Evolutionary conservation across 2,329 filamentous ascomycete species (phyloP).

Genomic region (Ascosphaera apis): DNA sequence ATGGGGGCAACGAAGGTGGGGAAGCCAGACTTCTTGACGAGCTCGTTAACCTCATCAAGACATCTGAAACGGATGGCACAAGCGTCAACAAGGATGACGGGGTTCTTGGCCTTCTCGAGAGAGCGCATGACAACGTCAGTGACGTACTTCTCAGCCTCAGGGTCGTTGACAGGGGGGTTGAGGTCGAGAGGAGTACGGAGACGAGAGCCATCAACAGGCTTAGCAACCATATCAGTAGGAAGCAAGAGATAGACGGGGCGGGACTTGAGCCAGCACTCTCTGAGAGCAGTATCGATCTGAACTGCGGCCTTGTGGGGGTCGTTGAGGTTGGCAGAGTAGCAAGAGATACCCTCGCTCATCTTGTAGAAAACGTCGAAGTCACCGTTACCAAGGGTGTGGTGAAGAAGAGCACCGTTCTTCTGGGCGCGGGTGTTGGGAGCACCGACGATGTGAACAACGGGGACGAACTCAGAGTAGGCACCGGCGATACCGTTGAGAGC

Average conservation of each 20-base stretch:
- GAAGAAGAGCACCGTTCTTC: constrained; percentile 23
- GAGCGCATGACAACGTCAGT: constrained; percentile 49
- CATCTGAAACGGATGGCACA: constrained; percentile 56
- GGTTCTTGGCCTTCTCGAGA: constrained; percentile 45
- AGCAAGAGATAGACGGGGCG: constrained; percentile 33
- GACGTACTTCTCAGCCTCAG: constrained; percentile 50
- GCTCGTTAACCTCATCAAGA: constrained; percentile 42
- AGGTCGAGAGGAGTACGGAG: constrained; percentile 46
- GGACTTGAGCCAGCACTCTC: constrained; percentile 28
- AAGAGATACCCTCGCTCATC: constrained; percentile 27
- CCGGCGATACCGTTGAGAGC: constrained; percentile 52
- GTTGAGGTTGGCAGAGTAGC: constrained; percentile 25
- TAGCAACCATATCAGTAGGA: constrained; percentile 30
- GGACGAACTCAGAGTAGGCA: constrained; percentile 49
- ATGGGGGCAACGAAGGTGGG: constrained; percentile 69
- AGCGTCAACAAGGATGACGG: constrained; percentile 57
- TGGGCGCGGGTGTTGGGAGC: constrained; percentile 25
- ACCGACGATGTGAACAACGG: constrained; percentile 39
- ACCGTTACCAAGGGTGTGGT: constrained; percentile 46
- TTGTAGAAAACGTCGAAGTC: constrained; percentile 28
- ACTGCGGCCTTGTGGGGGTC: constrained; percentile 24
- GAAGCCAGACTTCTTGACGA: constrained; percentile 47
- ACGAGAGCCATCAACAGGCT: constrained; percentile 48
- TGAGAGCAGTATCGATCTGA: constrained; percentile 29
- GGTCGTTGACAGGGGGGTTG: constrained; percentile 37